phyloP scores from a whole-genome alignment of 1,139 yeast genomes.

The Suhomyces atakaporum region DNA sequence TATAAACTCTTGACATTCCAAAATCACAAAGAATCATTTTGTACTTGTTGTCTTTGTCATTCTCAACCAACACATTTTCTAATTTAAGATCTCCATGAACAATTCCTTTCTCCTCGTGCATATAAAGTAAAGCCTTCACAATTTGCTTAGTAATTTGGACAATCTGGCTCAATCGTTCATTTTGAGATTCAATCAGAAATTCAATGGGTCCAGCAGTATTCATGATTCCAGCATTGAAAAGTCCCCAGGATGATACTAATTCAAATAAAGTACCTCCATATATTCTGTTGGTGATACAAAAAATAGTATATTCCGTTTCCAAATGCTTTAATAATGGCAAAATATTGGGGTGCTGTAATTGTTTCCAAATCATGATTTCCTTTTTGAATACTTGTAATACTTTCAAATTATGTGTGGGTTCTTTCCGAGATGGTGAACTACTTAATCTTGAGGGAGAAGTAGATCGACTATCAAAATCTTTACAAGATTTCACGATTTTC shows the following conservation, averaged over 20 bases:
- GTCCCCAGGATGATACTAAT: conserved; percentile 69
- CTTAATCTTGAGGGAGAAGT: conserved; percentile 13
- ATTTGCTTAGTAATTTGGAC: conserved; percentile 52
- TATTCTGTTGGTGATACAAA: conserved; percentile 72
- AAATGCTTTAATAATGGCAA: conserved; percentile 61
- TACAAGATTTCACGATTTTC: conserved; percentile 65
- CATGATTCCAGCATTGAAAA: conserved; percentile 30
- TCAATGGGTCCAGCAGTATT: conserved; percentile 33
- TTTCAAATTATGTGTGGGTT: conserved; percentile 26
- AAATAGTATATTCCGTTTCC: conserved; percentile 64
- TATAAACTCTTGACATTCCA: conserved; percentile 66
- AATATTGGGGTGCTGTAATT: conserved; percentile 63
- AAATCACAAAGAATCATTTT: conserved; percentile 73
- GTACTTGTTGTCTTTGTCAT: conserved; percentile 23
- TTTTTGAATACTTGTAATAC: conserved; percentile 57
- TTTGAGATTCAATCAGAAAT: conserved; percentile 32
- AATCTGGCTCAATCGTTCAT: conserved; percentile 24
- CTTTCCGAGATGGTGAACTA: conserved; percentile 12
- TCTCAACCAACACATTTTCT: conserved; percentile 75
- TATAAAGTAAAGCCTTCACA: conserved; percentile 61
- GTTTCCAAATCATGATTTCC: conserved; percentile 77
- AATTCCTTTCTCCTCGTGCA: conserved; percentile 66
- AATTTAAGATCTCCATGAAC: conserved; percentile 90
- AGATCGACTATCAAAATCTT: conserved; percentile 30
- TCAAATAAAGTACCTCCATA: conserved; percentile 85